Evolutionary conservation across 225 moss, liverwort and hornwort species (phyloP), one percentile per base, ranked within the genome.

Genomic region (Sphagnum contortum): DNA sequence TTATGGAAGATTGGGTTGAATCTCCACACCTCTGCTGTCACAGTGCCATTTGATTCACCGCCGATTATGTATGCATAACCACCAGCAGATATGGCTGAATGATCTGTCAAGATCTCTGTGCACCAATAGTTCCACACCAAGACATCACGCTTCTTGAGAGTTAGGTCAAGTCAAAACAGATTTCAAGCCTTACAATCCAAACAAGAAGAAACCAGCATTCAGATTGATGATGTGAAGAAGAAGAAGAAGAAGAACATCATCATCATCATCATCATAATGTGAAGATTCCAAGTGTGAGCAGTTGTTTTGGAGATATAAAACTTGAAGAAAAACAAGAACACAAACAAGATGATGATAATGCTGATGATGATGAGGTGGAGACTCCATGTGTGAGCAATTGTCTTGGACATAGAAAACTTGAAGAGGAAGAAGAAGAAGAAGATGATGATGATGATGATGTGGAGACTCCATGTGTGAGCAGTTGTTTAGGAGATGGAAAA

Each of bases 51-150:
- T 3, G 4, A 10, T 59, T 80, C 52, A 72, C 96, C 96, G 50
- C 96, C 96, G 29, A 98, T 76, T 65, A 98, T 89, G 76, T 77
- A 87, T n/a, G 92, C 72, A 44, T 12, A 5, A 4, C 92, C 85
- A 54, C 49, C 64, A 6, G 77, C 74, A 57, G 66, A 80, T 44
- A 98, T 65, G 9, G 80, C 75, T 0, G 75, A 67, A 59, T 98
- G 90, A 71, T 98, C 96, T 56, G 83, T 55, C 74, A 98, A 70
- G 3, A 4, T 0, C 62, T n/a, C 90, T 91, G 71, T 50, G 49
- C 14, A 53, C 54, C 49, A 64, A 47, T 9, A 9, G 5, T 52
- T 52, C 9, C 51, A 52, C 3, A 48, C 57, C 47, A 13, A 67
- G 3, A 12, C 48, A 45, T 48, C 14, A 44, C 13, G 45, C 10